Percentiles rank a stretch among this genome's conserved stretches.
Conservation (phyloP, 169 alveolate species). For the Theileria orientalis region DNA sequence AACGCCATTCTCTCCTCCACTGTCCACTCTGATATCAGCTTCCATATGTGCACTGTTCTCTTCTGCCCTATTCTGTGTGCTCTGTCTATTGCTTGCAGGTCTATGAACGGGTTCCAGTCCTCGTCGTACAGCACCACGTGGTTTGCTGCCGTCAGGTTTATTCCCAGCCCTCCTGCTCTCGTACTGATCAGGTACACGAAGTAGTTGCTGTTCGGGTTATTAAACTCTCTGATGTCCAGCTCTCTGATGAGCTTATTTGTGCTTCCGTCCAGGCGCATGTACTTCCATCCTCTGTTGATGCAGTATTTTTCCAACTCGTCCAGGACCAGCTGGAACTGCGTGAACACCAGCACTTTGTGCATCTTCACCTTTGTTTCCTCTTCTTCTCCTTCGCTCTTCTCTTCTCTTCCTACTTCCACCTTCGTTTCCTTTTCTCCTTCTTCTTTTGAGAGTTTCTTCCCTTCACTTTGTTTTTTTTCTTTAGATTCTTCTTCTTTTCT, state of each 20-base stretch:
- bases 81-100: constrained; percentile 97
- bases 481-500: not conserved
- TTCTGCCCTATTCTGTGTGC: constrained; percentile 99
- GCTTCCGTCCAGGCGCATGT: constrained; percentile 88
- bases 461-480: not conserved
- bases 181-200: constrained; percentile 86
- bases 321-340: constrained; percentile 87
- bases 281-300: constrained; percentile 86
- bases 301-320: constrained; percentile 89
- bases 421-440: not conserved
- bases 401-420: not conserved
- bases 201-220: constrained; percentile 75
- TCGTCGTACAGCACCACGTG: constrained; percentile 98
- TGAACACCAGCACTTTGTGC: constrained; percentile 86
- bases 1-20: constrained; percentile 98
- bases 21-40: constrained; percentile 94
- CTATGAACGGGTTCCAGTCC: constrained; percentile 99
- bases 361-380: constrained; percentile 56
- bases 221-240: constrained; percentile 87
- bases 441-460: not conserved
- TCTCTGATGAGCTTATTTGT: constrained; percentile 87
- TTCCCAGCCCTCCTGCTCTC: constrained; percentile 97
- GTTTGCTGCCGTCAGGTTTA: constrained; percentile 97
- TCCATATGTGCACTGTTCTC: constrained; percentile 95
- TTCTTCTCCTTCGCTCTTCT: constrained; percentile 5